Evolutionary conservation across 2,329 filamentous ascomycete species (phyloP).

Genomic region (Monosporascus sp.): DNA sequence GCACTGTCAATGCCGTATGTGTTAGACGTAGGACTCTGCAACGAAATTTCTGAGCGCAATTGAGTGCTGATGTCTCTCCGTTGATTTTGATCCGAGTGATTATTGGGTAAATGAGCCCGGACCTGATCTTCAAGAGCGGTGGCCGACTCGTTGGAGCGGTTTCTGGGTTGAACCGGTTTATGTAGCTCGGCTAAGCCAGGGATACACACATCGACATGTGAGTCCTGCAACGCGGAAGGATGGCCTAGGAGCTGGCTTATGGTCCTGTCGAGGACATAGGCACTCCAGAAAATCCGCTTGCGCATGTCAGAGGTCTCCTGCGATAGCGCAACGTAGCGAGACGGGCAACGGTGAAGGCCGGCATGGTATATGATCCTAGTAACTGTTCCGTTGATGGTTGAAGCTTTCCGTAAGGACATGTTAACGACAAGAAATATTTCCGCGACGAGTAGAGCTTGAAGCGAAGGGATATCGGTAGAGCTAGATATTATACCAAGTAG

Average conservation of each 20-base stretch:
- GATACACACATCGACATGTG: conserved; percentile 33
- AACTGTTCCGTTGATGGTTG: conserved; percentile 41
- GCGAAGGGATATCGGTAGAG: conserved; percentile 38
- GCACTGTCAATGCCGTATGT: neutral
- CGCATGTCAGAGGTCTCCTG: conserved; percentile 26
- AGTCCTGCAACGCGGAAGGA: conserved; percentile 29
- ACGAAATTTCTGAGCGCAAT: neutral
- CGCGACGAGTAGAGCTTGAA: conserved; percentile 43
- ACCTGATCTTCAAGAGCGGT: neutral
- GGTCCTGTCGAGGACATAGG: conserved; percentile 33
- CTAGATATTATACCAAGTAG: conserved; percentile 32
- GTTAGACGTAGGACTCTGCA: neutral
- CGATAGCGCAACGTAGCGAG: conserved; percentile 41
- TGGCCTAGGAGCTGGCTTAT: conserved; percentile 32
- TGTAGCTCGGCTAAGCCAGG: conserved; percentile 24
- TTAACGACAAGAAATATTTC: conserved; percentile 43
- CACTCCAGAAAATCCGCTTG: conserved; percentile 36
- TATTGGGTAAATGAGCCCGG: conserved; percentile 2
- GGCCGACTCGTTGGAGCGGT: neutral
- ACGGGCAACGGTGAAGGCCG: conserved; percentile 46
- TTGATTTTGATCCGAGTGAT: neutral
- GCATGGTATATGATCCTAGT: conserved; percentile 42
- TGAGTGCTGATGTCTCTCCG: neutral
- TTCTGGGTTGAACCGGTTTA: conserved; percentile 10
- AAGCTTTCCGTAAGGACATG: conserved; percentile 44